These are phyloP conservation scores for Aspergillus carlsbadensis DNA, from an alignment of 495 filamentous ascomycete genomes.

Conservation along the genomic window DNA sequence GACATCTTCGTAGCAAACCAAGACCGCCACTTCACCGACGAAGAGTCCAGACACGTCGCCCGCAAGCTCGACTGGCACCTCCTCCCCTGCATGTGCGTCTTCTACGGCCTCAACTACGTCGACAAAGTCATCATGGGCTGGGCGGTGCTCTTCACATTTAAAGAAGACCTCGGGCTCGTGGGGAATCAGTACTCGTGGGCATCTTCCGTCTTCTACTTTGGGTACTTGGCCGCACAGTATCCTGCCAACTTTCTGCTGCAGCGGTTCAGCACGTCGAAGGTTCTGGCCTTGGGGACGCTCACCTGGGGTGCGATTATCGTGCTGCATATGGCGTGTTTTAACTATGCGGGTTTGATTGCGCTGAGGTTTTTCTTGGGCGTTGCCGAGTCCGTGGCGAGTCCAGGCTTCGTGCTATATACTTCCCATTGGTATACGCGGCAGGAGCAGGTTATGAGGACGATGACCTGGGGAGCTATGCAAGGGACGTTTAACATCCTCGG, in stretches of 20 bases:
- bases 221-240: neutral
- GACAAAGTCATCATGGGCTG: neutral
- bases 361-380: neutral
- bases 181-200: neutral
- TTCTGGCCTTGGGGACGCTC: neutral
- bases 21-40: neutral
- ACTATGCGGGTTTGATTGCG: neutral
- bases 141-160: neutral
- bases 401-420: neutral
- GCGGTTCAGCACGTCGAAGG: neutral
- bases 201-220: neutral
- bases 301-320: neutral
- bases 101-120: slow-evolving; percentile 1
- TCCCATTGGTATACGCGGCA: neutral
- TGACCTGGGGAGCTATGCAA: neutral
- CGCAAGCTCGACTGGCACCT: neutral
- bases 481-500: neutral
- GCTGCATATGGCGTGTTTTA: neutral
- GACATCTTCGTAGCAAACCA: neutral
- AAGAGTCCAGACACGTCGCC: neutral
- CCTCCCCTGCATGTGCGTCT: neutral
- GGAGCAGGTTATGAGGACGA: neutral
- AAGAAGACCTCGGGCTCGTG: neutral
- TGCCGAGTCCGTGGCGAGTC: neutral
- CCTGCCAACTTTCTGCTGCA: neutral